Evolutionary conservation across 2,329 filamentous ascomycete genomes (phyloP).

Genomic region (Ustilaginoidea virens): DNA sequence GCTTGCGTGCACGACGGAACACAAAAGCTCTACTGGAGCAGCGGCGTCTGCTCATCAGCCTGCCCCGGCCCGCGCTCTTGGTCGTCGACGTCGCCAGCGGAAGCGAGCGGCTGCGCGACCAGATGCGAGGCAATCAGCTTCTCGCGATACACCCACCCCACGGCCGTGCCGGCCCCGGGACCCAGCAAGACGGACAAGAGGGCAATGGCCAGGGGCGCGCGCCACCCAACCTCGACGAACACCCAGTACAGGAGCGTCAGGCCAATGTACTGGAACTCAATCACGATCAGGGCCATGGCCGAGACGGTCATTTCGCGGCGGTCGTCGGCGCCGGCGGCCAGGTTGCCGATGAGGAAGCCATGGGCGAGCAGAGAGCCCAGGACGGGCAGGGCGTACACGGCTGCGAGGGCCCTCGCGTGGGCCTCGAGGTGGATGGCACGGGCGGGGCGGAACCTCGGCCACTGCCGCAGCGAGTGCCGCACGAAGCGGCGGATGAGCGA

Average conservation of each 20-base stretch:
- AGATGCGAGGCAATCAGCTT: conserved; percentile 13
- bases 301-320: conserved; percentile 33
- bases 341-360: conserved; percentile 22
- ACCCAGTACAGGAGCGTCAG: conserved; percentile 38
- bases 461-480: conserved; percentile 11
- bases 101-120: conserved; percentile 6
- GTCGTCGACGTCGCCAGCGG: conserved; percentile 6
- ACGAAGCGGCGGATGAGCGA: conserved; percentile 24
- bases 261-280: conserved; percentile 28
- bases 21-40: conserved; percentile 11
- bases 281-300: conserved; percentile 27
- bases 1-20: not conserved
- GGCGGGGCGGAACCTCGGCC: conserved; percentile 12
- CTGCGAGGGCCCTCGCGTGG: conserved; percentile 18
- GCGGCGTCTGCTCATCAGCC: conserved; percentile 18
- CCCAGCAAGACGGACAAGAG: conserved; percentile 17
- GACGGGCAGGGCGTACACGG: conserved; percentile 30
- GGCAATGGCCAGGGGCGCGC: conserved; percentile 18
- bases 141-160: conserved; percentile 25
- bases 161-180: conserved; percentile 21
- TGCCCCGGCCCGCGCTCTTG: conserved; percentile 2
- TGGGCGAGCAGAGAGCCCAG: conserved; percentile 27
- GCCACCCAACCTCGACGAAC: conserved; percentile 32
- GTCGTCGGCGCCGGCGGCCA: conserved; percentile 25
- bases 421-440: conserved; percentile 27